A percentile compares a stretch with the other conserved stretches of the same genome.
Conservation (phyloP, 345 rosid genomes). For the Eucalyptus brandiana region DNA sequence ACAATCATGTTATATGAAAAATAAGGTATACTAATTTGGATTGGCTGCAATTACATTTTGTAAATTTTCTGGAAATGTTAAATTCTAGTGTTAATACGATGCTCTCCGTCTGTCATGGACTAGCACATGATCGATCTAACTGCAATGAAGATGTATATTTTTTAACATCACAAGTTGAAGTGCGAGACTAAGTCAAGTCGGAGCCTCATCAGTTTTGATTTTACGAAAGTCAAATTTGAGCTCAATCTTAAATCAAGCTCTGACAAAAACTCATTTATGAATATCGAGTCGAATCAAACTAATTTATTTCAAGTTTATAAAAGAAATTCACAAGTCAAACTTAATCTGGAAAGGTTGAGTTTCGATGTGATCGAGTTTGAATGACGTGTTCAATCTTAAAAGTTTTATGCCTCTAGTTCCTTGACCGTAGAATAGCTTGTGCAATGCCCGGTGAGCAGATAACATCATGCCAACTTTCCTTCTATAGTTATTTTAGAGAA, state of each 20-base stretch:
- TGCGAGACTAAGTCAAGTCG: background rate
- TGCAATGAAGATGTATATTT: no score
- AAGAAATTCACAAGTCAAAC: background rate
- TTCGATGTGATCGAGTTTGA: background rate
- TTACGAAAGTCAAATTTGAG: background rate
- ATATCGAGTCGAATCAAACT: background rate
- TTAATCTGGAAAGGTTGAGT: no score
- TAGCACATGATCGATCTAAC: no score
- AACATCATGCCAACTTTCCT: no score
- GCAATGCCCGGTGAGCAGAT: fast-evolving
- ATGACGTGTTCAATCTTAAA: no score
- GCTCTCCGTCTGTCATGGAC: background rate
- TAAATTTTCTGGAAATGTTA: background rate
- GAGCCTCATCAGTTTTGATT: background rate
- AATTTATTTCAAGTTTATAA: no score
- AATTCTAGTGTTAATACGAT: background rate
- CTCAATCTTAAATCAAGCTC: background rate
- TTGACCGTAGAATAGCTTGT: no score
- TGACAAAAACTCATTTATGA: no score
- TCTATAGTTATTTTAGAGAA: no score
- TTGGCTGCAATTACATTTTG: background rate
- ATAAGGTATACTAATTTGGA: background rate
- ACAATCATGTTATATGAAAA: background rate
- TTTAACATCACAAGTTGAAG: no score
- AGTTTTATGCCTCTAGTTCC: no score